Evolutionary conservation across 2,329 filamentous ascomycete genomes (phyloP).

Genomic region (Blastomyces gilchristii): DNA sequence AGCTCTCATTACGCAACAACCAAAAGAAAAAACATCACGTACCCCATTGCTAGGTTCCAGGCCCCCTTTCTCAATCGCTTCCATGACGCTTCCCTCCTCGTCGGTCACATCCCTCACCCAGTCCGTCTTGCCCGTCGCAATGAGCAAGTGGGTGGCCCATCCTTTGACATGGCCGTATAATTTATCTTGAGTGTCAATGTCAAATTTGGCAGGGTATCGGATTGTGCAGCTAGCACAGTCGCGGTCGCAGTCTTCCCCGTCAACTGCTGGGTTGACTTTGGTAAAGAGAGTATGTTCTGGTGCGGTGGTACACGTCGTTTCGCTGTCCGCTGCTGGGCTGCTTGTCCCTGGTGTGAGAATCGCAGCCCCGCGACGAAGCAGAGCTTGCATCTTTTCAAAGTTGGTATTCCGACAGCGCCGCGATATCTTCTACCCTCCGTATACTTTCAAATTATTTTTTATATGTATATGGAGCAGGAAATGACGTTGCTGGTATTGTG

Average conservation of each 20-base stretch:
- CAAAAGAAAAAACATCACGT: conserved; percentile 13
- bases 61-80: conserved; percentile 51
- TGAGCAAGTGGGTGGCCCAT: conserved; percentile 80
- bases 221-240: conserved; percentile 77
- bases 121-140: conserved; percentile 91
- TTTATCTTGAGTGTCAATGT: conserved; percentile 63
- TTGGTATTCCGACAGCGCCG: neutral
- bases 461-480: neutral
- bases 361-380: conserved; percentile 27
- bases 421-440: neutral
- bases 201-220: conserved; percentile 63
- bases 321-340: conserved; percentile 16
- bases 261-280: conserved; percentile 60
- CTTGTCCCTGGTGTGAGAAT: conserved; percentile 24
- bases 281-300: conserved; percentile 55
- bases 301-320: conserved; percentile 29
- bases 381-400: conserved; percentile 23
- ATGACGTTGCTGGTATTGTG: too few species aligned
- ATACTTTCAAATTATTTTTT: neutral
- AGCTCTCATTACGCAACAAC: neutral
- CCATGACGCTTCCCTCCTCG: conserved; percentile 77
- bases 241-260: conserved; percentile 79
- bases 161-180: conserved; percentile 78
- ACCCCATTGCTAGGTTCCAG: conserved; percentile 36
- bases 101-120: conserved; percentile 85